Evolutionary conservation across 129 eudicot species (phyloP).

Genomic region (Apium graveolens): DNA sequence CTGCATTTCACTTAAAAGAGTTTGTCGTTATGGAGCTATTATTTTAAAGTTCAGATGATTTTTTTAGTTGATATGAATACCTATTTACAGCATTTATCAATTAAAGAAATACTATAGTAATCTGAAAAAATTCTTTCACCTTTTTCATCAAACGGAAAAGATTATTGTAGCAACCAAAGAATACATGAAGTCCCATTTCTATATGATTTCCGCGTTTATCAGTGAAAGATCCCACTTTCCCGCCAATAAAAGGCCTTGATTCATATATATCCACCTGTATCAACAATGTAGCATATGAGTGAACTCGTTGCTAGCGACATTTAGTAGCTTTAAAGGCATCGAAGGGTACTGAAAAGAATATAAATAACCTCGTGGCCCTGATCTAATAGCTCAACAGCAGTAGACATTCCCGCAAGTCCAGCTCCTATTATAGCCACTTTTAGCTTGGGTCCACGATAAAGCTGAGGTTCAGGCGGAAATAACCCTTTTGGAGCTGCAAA

Average conservation of each 20-base stretch:
- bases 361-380: conserved; percentile 87
- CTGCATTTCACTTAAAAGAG: background rate
- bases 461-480: conserved; percentile 96
- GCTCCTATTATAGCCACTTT: conserved; percentile 98
- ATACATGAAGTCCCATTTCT: conserved; percentile 98
- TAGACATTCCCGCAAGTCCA: conserved; percentile 99
- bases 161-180: conserved; percentile 98
- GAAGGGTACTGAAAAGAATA: conserved; percentile 6
- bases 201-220: conserved; percentile 91
- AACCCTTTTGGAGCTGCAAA: conserved; percentile 91
- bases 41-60: background rate
- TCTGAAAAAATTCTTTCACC: conserved; percentile 31
- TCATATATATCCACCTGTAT: conserved; percentile 94
- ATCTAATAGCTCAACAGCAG: conserved; percentile 96
- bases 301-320: background rate
- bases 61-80: too few relatives aligned
- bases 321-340: background rate
- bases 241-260: conserved; percentile 89
- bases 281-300: background rate
- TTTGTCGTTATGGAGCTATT: background rate
- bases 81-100: background rate
- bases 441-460: conserved; percentile 84
- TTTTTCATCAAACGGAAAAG: conserved; percentile 90
- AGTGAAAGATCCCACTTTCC: conserved; percentile 95
- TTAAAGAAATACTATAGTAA: background rate